phyloP scores from a whole-genome alignment of 345 rosid genomes.

The Sisymbrium altissimum region DNA sequence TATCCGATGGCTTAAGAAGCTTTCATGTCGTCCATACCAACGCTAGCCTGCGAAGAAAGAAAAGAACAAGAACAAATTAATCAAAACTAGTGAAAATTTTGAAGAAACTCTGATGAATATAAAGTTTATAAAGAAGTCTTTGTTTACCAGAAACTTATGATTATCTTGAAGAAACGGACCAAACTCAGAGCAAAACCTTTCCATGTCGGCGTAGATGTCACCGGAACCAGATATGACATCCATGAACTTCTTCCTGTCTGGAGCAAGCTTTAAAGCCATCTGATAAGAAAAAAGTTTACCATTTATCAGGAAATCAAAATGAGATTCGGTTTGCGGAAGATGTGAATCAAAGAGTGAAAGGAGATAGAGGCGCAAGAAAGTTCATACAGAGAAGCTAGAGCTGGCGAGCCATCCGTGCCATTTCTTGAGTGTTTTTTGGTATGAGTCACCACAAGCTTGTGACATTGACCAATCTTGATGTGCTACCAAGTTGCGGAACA shows the following conservation, averaged over 20 bases:
- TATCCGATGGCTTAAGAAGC: slow-evolving; percentile 46
- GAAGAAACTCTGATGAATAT: neutral
- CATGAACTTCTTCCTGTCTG: slow-evolving; percentile 96
- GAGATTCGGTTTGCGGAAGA: neutral
- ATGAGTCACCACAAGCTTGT: slow-evolving; percentile 81
- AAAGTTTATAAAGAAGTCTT: neutral
- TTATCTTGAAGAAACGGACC: slow-evolving; percentile 81
- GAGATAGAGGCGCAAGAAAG: slow-evolving; percentile 9
- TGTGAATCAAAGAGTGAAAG: neutral
- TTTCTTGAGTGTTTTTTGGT: slow-evolving; percentile 80
- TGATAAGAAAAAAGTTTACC: slow-evolving; percentile 30
- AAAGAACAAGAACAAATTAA: neutral
- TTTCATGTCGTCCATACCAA: slow-evolving; percentile 87
- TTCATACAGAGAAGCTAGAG: slow-evolving; percentile 71
- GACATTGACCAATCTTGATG: slow-evolving; percentile 93
- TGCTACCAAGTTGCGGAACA: slow-evolving; percentile 74
- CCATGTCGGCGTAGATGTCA: slow-evolving; percentile 72
- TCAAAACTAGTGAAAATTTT: neutral
- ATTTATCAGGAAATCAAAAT: neutral
- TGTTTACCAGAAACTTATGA: slow-evolving; percentile 88
- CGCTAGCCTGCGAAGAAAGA: slow-evolving; percentile 51
- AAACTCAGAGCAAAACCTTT: slow-evolving; percentile 70
- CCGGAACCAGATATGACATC: slow-evolving; percentile 81
- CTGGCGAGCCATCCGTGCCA: slow-evolving; percentile 98
- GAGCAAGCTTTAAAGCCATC: slow-evolving; percentile 96